A percentile compares a stretch with the other conserved stretches of the same genome.
phyloP scores from a whole-genome alignment of 1,139 yeast genomes.

The Nadsonia starkeyi-henricii region DNA sequence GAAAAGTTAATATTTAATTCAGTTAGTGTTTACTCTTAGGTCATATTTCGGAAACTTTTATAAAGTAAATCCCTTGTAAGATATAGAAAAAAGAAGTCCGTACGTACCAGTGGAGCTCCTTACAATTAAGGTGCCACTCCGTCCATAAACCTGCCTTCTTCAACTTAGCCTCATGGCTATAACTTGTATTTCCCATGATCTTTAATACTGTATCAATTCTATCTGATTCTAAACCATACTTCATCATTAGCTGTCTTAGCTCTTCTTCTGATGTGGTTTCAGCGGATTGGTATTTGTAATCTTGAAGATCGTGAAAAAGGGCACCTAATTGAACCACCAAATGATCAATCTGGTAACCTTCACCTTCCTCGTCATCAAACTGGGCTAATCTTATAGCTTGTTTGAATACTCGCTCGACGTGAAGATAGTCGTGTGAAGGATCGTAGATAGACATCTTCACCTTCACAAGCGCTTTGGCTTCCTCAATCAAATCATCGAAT shows the following conservation, averaged over 20 bases:
- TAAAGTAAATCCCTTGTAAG: neutral
- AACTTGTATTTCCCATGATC: constrained; percentile 21
- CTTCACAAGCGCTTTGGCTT: constrained; percentile 13
- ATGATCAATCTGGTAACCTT: constrained; percentile 11
- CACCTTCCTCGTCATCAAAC: constrained; percentile 5
- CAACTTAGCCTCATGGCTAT: constrained; percentile 19
- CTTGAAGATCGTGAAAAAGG: constrained; percentile 25
- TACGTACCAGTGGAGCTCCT: constrained; percentile 20
- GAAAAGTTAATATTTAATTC: neutral
- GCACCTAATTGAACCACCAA: constrained; percentile 25
- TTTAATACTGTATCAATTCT: constrained; percentile 14
- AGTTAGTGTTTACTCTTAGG: neutral
- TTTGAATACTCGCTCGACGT: constrained; percentile 21
- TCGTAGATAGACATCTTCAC: constrained; percentile 19
- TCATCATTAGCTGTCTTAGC: constrained; percentile 10
- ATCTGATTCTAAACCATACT: constrained; percentile 12
- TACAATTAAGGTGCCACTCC: constrained; percentile 17
- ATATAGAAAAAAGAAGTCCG: neutral
- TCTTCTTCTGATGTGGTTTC: constrained; percentile 7
- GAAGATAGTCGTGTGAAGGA: constrained; percentile 22
- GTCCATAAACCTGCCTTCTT: constrained; percentile 17
- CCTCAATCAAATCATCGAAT: neutral
- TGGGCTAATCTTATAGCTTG: constrained; percentile 18
- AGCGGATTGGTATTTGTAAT: constrained; percentile 21
- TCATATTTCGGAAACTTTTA: neutral